These are phyloP conservation scores for Cyanodermella asteris DNA, from an alignment of 2,329 filamentous ascomycete species.

Conservation along the genomic window DNA sequence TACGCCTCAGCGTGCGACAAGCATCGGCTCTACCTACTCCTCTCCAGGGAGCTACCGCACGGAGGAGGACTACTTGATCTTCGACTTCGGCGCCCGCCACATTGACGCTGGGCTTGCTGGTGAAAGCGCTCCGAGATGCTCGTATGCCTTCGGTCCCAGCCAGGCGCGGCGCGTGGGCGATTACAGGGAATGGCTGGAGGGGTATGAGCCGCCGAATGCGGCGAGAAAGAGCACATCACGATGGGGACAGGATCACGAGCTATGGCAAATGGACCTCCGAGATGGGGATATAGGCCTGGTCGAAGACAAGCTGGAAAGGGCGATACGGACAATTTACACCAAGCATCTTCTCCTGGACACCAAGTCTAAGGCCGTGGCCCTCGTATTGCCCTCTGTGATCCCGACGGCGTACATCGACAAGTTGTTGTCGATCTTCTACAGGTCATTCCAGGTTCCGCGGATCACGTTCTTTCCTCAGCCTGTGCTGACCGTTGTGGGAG, in stretches of 20 bases:
- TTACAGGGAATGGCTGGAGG: constrained; percentile 47
- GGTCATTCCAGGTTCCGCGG: constrained; percentile 54
- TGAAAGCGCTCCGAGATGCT: constrained; percentile 52
- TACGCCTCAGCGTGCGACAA: constrained; percentile 34
- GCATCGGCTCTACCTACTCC: constrained; percentile 32
- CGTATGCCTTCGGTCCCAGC: constrained; percentile 50
- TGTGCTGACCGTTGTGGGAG: constrained; percentile 51
- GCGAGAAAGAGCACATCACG: constrained; percentile 13
- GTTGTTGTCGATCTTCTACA: constrained; percentile 57
- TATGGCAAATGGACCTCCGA: constrained; percentile 60
- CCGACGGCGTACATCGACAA: constrained; percentile 59
- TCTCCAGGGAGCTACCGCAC: constrained; percentile 38
- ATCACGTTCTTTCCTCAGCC: constrained; percentile 63
- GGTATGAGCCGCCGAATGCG: constrained; percentile 27
- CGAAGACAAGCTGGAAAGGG: constrained; percentile 67
- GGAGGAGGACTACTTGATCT: constrained; percentile 66
- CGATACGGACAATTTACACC: constrained; percentile 59
- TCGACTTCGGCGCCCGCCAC: constrained; percentile 64
- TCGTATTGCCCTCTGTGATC: constrained; percentile 56
- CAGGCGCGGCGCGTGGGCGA: constrained; percentile 60
- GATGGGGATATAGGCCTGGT: constrained; percentile 56
- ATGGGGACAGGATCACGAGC: constrained; percentile 33
- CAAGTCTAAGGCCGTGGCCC: constrained; percentile 48
- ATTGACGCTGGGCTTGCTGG: constrained; percentile 72
- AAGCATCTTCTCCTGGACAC: constrained; percentile 41